These are phyloP conservation scores for Podila clonocystis DNA, from an alignment of 192 early-diverging fungal species.

Conservation along the genomic window DNA sequence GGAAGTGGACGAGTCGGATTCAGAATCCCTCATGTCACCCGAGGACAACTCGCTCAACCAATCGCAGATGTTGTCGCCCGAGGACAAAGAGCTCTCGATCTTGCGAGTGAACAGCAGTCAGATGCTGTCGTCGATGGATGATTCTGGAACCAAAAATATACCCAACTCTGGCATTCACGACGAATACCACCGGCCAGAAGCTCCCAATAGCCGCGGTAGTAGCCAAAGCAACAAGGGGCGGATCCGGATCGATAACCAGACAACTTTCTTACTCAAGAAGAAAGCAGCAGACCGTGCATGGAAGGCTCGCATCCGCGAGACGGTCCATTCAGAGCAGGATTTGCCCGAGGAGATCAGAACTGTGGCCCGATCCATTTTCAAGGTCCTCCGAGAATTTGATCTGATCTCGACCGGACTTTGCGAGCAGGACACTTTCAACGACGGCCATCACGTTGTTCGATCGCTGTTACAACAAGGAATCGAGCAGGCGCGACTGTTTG, in stretches of 20 bases:
- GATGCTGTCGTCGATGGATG: slow-evolving; percentile 29
- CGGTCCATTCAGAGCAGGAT: slow-evolving; percentile 37
- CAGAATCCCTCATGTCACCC: slow-evolving; percentile 27
- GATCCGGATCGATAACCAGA: not conserved
- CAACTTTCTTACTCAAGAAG: slow-evolving; percentile 1
- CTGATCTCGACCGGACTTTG: not conserved
- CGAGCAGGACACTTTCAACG: not conserved
- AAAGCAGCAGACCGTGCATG: slow-evolving; percentile 30
- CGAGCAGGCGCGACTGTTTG: slow-evolving; percentile 39
- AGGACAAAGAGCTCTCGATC: slow-evolving; percentile 34
- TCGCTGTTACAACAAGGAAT: slow-evolving; percentile 26
- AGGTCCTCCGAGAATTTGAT: slow-evolving; percentile 52
- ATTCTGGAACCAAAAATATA: slow-evolving; percentile 26
- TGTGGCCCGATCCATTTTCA: slow-evolving; percentile 47
- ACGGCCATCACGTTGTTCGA: slow-evolving; percentile 12
- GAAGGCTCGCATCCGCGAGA: slow-evolving; percentile 37
- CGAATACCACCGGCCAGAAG: not conserved
- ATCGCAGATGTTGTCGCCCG: not conserved
- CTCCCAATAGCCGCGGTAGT: not conserved
- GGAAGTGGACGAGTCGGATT: slow-evolving; percentile 30
- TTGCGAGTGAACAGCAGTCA: slow-evolving; percentile 35
- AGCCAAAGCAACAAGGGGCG: not conserved
- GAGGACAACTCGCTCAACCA: slow-evolving; percentile 21
- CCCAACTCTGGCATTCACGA: not conserved
- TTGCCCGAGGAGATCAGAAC: slow-evolving; percentile 47